Percentiles rank a stretch among this genome's conserved stretches.
Evolutionary conservation across 2,329 filamentous ascomycete species (phyloP).

Genomic region (Aspergillus sp.): DNA sequence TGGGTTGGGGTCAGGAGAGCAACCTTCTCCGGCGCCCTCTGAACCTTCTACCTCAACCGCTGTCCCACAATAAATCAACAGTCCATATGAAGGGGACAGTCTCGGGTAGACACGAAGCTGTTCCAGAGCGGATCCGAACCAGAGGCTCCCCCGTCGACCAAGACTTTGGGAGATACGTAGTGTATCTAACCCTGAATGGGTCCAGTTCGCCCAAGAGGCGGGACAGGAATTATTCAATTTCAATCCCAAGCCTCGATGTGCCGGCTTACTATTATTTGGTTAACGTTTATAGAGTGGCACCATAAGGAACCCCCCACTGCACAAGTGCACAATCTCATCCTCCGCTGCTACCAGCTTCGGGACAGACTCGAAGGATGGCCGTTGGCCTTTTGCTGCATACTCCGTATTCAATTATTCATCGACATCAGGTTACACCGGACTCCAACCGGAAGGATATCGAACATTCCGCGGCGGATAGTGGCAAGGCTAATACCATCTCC

Average conservation of each 20-base stretch:
- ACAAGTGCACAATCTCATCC: neutral
- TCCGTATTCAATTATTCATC: too few relatives aligned
- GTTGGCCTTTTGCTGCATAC: neutral
- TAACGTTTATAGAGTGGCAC: neutral
- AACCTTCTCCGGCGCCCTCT: neutral
- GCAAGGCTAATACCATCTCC: slow-evolving; percentile 19
- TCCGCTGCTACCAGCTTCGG: neutral
- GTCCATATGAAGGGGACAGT: slow-evolving; percentile 6
- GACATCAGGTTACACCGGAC: slow-evolving; percentile 7
- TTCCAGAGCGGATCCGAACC: slow-evolving; percentile 11
- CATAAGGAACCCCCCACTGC: neutral
- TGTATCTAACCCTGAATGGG: too few relatives aligned
- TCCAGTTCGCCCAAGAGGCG: neutral
- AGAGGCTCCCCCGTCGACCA: slow-evolving; percentile 27
- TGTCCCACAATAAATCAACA: neutral
- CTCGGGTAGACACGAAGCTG: slow-evolving; percentile 23
- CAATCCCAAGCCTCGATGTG: neutral
- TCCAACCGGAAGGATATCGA: slow-evolving; percentile 19
- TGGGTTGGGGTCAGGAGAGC: neutral
- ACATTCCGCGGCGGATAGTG: slow-evolving; percentile 21
- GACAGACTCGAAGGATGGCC: neutral
- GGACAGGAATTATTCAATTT: neutral
- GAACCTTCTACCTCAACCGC: neutral
- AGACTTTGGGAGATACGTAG: neutral
- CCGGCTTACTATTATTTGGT: neutral